Conservation (phyloP, 441 rosid genomes). For the Jatropha podagrica region DNA sequence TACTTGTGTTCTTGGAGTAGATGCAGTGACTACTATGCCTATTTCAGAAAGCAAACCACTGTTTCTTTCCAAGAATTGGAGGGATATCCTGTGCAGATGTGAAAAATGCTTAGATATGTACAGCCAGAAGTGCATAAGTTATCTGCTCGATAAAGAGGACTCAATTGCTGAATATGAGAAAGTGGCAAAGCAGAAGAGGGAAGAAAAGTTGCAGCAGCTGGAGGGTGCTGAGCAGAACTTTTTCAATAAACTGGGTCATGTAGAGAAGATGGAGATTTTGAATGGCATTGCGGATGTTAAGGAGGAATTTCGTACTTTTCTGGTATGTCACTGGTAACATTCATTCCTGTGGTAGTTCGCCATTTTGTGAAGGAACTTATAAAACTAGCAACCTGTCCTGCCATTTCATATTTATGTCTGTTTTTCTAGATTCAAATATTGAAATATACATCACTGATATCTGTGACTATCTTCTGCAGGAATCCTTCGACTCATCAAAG, state of each 20-base stretch:
- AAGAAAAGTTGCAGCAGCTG: conserved; percentile 80
- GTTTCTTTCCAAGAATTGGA: conserved; percentile 82
- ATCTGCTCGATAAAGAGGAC: conserved; percentile 77
- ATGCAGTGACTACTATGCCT: conserved; percentile 23
- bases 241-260: conserved; percentile 67
- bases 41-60: conserved; percentile 53
- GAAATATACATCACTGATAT: background rate
- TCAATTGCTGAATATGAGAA: conserved; percentile 86
- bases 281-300: conserved; percentile 81
- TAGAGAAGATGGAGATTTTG: conserved; percentile 88
- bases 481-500: conserved; percentile 72
- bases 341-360: background rate
- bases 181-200: conserved; percentile 82
- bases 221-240: conserved; percentile 68
- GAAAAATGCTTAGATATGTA: conserved; percentile 65
- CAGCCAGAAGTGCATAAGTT: conserved; percentile 53
- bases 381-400: background rate
- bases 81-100: conserved; percentile 78
- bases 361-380: background rate
- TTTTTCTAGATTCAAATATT: background rate
- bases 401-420: background rate
- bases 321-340: conserved; percentile 45
- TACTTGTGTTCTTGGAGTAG: conserved; percentile 47
- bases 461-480: conserved; percentile 38
- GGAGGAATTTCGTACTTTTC: conserved; percentile 60